These are phyloP conservation scores for Ochromonas danica DNA, from an alignment of 108 stramenopile genomes.

Conservation along the genomic window DNA sequence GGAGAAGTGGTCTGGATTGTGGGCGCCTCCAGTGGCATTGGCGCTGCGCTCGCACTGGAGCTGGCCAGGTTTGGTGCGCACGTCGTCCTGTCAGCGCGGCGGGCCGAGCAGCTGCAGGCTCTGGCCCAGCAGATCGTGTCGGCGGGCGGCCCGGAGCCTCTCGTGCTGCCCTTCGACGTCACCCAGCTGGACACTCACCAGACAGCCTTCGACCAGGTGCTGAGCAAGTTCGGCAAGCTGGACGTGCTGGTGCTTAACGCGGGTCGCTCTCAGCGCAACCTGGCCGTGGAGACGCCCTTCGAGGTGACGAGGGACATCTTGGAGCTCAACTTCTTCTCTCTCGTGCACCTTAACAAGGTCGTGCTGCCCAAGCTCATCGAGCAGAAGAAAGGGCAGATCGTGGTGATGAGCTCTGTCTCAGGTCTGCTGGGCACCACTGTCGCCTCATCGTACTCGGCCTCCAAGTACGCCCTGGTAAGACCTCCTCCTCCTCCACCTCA, in stretches of 20 bases:
- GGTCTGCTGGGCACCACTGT: conserved; percentile 5
- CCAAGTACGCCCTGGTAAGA: conserved; percentile 31
- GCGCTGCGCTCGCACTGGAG: neutral
- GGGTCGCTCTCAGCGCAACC: conserved; percentile 9
- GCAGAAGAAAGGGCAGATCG: neutral
- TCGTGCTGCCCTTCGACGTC: conserved; percentile 11
- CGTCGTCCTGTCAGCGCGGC: conserved; percentile 2
- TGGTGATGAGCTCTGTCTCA: conserved; percentile 21
- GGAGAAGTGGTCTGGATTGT: neutral
- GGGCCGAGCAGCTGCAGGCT: neutral
- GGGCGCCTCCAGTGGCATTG: conserved; percentile 16
- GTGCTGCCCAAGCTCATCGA: conserved; percentile 9
- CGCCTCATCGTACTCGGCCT: conserved; percentile 35
- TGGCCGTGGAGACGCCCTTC: conserved; percentile 24
- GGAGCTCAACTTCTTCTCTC: conserved; percentile 28
- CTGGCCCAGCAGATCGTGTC: neutral
- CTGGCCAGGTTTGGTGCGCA: conserved; percentile 7
- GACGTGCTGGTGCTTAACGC: conserved; percentile 30
- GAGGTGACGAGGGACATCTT: neutral
- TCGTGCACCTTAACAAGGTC: neutral
- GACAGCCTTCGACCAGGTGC: no score
- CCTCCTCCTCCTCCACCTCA: neutral
- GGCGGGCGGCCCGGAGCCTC: no score
- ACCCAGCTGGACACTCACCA: neutral
- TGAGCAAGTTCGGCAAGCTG: conserved; percentile 14